phyloP scores from a whole-genome alignment of 208 protist genomes.

The Leishmania tarentolae region DNA sequence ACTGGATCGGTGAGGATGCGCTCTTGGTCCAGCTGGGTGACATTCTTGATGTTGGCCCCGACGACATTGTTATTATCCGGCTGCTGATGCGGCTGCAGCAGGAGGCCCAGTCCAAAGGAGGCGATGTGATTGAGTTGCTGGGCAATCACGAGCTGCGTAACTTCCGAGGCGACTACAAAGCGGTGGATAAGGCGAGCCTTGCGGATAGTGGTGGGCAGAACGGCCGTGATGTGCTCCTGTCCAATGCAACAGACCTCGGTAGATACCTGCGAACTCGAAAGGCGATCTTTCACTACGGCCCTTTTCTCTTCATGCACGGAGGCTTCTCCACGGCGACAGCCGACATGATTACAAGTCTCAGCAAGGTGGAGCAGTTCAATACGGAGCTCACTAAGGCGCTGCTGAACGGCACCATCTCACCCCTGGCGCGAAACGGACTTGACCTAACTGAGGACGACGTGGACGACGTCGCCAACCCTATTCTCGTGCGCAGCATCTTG shows the following conservation, averaged over 20 bases:
- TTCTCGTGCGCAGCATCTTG: slow-evolving; percentile 83
- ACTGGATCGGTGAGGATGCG: slow-evolving; percentile 82
- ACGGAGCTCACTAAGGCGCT: slow-evolving; percentile 60
- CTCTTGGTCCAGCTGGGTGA: slow-evolving; percentile 91
- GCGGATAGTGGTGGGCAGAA: slow-evolving; percentile 50
- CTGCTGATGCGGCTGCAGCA: slow-evolving; percentile 80
- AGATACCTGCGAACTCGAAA: slow-evolving; percentile 78
- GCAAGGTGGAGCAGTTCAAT: slow-evolving; percentile 85
- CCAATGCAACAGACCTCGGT: slow-evolving; percentile 69
- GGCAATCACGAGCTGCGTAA: slow-evolving; percentile 94
- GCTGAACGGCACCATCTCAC: slow-evolving; percentile 64
- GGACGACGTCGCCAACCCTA: slow-evolving; percentile 79
- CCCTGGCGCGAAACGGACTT: slow-evolving; percentile 57
- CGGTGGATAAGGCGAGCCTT: slow-evolving; percentile 67
- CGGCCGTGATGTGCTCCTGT: slow-evolving; percentile 65
- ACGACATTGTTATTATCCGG: slow-evolving; percentile 76
- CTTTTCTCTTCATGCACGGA: slow-evolving; percentile 92
- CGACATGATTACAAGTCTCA: slow-evolving; percentile 69
- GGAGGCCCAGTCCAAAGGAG: slow-evolving; percentile 65
- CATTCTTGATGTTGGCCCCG: slow-evolving; percentile 90
- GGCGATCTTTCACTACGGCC: slow-evolving; percentile 77
- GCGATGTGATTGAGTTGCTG: slow-evolving; percentile 85
- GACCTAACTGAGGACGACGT: slow-evolving; percentile 68
- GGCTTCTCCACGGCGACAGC: slow-evolving; percentile 82
- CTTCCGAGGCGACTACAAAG: slow-evolving; percentile 79